Conservation (phyloP, 495 filamentous ascomycete species). For the Penicillium angulare region DNA sequence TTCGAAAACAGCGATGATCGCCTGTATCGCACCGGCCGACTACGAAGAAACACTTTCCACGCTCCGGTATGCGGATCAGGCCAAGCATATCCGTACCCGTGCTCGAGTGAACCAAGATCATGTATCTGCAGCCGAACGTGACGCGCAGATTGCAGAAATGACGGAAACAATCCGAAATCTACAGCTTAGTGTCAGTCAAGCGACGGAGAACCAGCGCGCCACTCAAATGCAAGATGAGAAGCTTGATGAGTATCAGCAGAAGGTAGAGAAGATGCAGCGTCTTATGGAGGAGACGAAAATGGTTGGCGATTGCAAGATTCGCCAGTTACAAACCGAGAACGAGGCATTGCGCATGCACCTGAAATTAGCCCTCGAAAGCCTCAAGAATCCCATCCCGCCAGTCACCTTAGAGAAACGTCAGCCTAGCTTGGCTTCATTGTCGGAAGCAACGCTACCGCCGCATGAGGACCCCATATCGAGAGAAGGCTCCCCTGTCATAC, state of each 20-base stretch:
- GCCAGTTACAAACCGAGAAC: conserved; percentile 80
- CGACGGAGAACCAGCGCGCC: conserved; percentile 43
- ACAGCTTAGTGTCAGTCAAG: conserved; percentile 68
- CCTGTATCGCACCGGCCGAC: conserved; percentile 90
- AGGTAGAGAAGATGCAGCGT: conserved; percentile 80
- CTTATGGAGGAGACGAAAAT: conserved; percentile 90
- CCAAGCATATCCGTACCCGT: conserved; percentile 94
- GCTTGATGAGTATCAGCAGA: conserved; percentile 87
- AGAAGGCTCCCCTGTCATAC: conserved; percentile 24
- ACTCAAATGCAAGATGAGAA: conserved; percentile 64
- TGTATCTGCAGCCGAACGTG: conserved; percentile 80
- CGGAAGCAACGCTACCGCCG: conserved; percentile 37
- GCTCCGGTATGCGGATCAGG: conserved; percentile 95
- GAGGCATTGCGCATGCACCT: conserved; percentile 84
- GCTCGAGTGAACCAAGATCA: conserved; percentile 95
- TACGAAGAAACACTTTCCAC: conserved; percentile 98
- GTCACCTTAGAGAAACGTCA: conserved; percentile 34
- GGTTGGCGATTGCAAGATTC: conserved; percentile 88
- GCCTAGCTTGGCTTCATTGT: conserved; percentile 34
- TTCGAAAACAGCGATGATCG: conserved; percentile 98
- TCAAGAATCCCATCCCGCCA: conserved; percentile 80
- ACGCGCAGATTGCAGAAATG: conserved; percentile 92
- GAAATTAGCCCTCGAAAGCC: conserved; percentile 76
- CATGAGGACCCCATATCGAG: conserved; percentile 39
- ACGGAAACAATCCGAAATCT: conserved; percentile 83